Evolutionary conservation across 2,329 filamentous ascomycete genomes (phyloP).

Genomic region (Xylariales sp.): DNA sequence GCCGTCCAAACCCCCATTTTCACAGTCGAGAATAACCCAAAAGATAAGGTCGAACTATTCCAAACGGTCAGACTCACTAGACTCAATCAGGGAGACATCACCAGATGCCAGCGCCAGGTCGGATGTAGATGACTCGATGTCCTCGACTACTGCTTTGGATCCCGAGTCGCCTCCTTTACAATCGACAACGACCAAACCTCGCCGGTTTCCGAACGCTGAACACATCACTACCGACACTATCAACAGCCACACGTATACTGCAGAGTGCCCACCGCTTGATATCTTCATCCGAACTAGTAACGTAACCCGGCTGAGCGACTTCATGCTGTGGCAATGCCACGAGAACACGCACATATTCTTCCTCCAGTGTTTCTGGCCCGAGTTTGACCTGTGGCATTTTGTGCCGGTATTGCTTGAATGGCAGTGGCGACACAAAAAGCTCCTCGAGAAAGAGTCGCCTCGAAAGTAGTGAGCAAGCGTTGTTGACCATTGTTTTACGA

Average conservation of each 20-base stretch:
- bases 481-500: slow-evolving; percentile 3
- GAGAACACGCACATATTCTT: slow-evolving; percentile 94
- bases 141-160: slow-evolving; percentile 70
- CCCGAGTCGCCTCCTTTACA: slow-evolving; percentile 63
- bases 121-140: slow-evolving; percentile 65
- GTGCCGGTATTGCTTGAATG: slow-evolving; percentile 93
- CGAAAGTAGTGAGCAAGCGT: slow-evolving; percentile 41
- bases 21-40: slow-evolving; percentile 85
- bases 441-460: slow-evolving; percentile 64
- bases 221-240: slow-evolving; percentile 86
- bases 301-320: slow-evolving; percentile 92
- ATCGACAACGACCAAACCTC: slow-evolving; percentile 50
- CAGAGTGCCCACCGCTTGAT: slow-evolving; percentile 86
- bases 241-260: slow-evolving; percentile 88
- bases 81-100: slow-evolving; percentile 63
- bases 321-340: slow-evolving; percentile 99
- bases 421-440: slow-evolving; percentile 75
- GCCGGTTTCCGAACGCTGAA: slow-evolving; percentile 77
- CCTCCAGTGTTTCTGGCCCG: slow-evolving; percentile 91
- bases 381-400: slow-evolving; percentile 94
- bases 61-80: slow-evolving; percentile 59
- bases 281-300: slow-evolving; percentile 92
- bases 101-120: slow-evolving; percentile 60
- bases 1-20: slow-evolving; percentile 78
- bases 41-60: slow-evolving; percentile 80